Evolutionary conservation across 2,329 filamentous ascomycete species (phyloP), one percentile per base, ranked within the genome.

Genomic region (Peltaster fructicola): DNA sequence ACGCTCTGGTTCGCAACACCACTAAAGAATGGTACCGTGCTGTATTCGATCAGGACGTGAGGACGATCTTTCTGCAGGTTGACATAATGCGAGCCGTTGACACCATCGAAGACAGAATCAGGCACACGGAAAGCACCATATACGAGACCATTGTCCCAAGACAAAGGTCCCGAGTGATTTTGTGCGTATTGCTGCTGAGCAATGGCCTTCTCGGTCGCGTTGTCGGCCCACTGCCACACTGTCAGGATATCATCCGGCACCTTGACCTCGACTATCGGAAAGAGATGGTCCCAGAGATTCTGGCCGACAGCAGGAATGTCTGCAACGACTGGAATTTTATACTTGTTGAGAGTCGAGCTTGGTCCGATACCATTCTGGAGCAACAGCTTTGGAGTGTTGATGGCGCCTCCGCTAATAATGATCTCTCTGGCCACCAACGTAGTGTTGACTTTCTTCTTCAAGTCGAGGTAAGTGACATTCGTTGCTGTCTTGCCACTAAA

Each of bases 351-450:
- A 34, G 70, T 61, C 0, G 50, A 41, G 7, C 46, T 39, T 0
- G 68, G 67, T 0, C 71, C 71, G 16, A 76, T 58, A n/a, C 72
- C 72, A 25, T 57, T 65, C 2, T 74, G 59, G 50, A 71, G 65
- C 9, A 76, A 60, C 3, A 76, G 48, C 43, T 75, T 70, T 4
- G 69, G 66, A 1, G 63, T 61, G 48, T 73, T 68, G 45, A 65
- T 73, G 1, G 64, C 59, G 14, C 69, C 69, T 7, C 43, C 54
- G 9, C 51, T 42, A 16, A 59, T 30, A 30, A 61, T 53, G 16
- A 60, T 50, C 35, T 61, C 57, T 17, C 47, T 47, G 4, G n/a
- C n/a, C n/a, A n/a, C n/a, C n/a, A n/a, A n/a, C n/a, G n/a, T n/a
- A n/a, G n/a, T n/a, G n/a, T n/a, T n/a, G n/a, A n/a, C n/a, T n/a